Percentiles rank a stretch among this genome's conserved stretches.
Evolutionary conservation across 2,329 filamentous ascomycete species (phyloP).

Genomic region (Lasiodiplodia theobromae): DNA sequence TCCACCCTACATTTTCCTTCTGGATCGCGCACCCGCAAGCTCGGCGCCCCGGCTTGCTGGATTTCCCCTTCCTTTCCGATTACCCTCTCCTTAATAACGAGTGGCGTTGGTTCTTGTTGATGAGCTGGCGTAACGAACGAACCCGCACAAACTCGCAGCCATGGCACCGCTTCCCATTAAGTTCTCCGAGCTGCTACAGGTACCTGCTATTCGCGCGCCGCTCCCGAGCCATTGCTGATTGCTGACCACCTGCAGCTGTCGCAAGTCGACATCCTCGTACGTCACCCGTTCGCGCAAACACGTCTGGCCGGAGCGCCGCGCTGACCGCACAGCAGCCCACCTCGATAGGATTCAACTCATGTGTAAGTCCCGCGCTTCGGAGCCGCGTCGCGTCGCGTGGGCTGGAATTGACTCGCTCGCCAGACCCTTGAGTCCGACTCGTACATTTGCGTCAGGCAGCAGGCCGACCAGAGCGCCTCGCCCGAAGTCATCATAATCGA

Average conservation of each 20-base stretch:
- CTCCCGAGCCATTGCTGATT: constrained; percentile 39
- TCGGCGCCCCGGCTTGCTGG: constrained; percentile 31
- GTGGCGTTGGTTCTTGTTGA: constrained; percentile 34
- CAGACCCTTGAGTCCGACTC: constrained; percentile 98
- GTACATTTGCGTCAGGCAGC: constrained; percentile 94
- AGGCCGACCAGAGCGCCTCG: constrained; percentile 75
- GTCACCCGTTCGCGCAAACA: constrained; percentile 35
- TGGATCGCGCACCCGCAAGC: constrained; percentile 27
- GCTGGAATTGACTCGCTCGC: constrained; percentile 32
- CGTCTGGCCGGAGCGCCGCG: constrained; percentile 29
- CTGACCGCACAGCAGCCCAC: constrained; percentile 59
- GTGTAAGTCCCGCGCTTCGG: constrained; percentile 63
- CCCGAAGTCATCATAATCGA: constrained; percentile 97
- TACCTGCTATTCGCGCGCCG: constrained; percentile 46
- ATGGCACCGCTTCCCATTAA: constrained; percentile 84
- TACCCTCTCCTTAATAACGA: constrained; percentile 33
- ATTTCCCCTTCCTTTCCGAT: constrained; percentile 44
- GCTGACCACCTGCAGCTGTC: constrained; percentile 48
- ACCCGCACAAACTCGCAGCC: constrained; percentile 46
- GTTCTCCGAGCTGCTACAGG: constrained; percentile 89
- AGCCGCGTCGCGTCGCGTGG: background rate
- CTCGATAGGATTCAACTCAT: constrained; percentile 87
- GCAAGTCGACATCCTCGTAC: constrained; percentile 57
- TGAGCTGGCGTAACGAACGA: constrained; percentile 46
- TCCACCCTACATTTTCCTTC: constrained; percentile 23